Evolutionary conservation across 2,329 filamentous ascomycete genomes (phyloP), one percentile per base, ranked within the genome.

Genomic region (Achaetomium macrosporum): DNA sequence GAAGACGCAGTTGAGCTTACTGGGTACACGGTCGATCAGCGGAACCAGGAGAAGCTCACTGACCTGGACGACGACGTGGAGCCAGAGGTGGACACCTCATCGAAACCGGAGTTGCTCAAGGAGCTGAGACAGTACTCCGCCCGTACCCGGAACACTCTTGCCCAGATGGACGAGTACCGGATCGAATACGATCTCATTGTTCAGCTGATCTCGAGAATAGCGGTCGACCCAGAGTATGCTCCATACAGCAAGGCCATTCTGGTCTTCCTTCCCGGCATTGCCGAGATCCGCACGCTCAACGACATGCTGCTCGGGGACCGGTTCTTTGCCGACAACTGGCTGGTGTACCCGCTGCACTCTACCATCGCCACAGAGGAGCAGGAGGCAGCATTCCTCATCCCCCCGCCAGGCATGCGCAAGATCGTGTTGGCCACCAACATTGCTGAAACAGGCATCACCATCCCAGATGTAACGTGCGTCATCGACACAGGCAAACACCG

Each of bases 341-440:
- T 89, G 50, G 77, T 99, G 1, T 91, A 95, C 67, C 87, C 90
- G 12, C 76, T 99, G 35, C 93, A 99, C 67, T 97, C 93, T 0
- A 90, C 88, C 0, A 96, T 99, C 61, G 90, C 92, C 11, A 96
- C 88, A 43, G 92, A 97, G 63, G 93, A 99, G 56, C 93, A 99
- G 67, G 92, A 99, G 69, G 85, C 87, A 33, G 93, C 93, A 0
- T 99, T 99, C 66, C 74, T 89, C 6, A 72, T 96, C 0, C 93
- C 93, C 6, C 90, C 91, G 1, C 78, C 77, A 3, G 92, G 92
- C 0, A 77, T 84, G 52, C 82, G 91, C 57, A 99, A 99, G 72
- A 93, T 99, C 58, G 92, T 99, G 2, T 79, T 99, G 50, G 91
- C 93, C 1, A 99, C 93, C 13, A 99, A 99, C 65, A 99, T 99